Evolutionary conservation across 176 grass and related monocot species (phyloP), one percentile per base, ranked within the genome.

Genomic region (Hordeum marinum): DNA sequence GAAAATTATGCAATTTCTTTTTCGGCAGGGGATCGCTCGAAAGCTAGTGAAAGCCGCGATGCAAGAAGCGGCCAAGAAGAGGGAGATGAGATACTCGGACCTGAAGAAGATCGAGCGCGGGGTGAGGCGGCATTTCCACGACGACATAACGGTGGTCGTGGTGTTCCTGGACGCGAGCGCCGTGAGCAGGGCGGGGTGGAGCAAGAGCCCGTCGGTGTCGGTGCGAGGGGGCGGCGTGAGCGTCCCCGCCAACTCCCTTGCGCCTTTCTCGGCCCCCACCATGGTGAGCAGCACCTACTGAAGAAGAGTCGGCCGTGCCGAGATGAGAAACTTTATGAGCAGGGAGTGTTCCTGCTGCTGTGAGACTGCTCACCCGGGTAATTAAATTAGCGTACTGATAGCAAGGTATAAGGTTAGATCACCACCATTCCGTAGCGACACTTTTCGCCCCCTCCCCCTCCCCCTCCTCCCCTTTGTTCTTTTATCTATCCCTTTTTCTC

Each of bases 61-160:
- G 82, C 91, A 88, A 78, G 85, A 90, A 60, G 94, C 94, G 29
- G 94, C 94, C 21, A 97, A 97, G 80, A 97, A 97, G 45, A 92
- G 94, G 76, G 94, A 97, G 84, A 97, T 97, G 87, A 94, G 94
- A 23, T 97, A 94, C 68, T 97, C 91, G 29, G 94, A 97, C 59
- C 94, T 97, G 60, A 94, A 97, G 86, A 94, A 97, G 72, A 97
- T 97, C 7, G 80, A 92, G 23, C 91, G 91, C 7, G 94, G 94
- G 18, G 89, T 97, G 78, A 68, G 94, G 60, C 85, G 94, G 36
- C 91, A 97, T 84, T 97, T 97, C 81, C 94, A 97, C 0, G 94
- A 97, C 1, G 94, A 97, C 67, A 97, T 86, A 62, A 97, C 94
- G 0, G 87, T 97, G 0, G 23, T 97, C 7, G 91, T 97, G 46